Base-by-base conservation (phyloP, 1,284 basidiomycete genomes). In the Trametes hirsuta region DNA sequence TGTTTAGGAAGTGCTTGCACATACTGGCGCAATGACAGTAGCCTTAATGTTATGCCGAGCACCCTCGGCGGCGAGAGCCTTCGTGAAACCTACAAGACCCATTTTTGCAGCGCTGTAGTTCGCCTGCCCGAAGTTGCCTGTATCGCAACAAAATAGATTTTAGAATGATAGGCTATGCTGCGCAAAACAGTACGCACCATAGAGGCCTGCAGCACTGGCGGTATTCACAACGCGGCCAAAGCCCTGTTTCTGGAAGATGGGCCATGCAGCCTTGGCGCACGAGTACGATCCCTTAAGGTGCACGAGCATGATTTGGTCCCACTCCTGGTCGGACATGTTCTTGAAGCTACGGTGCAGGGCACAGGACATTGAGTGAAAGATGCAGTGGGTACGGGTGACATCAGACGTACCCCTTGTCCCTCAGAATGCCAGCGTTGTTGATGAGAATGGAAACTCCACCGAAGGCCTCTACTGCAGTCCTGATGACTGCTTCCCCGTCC, bases 241-340 rank as follows among this genome's bases (percentile, higher is more conserved):
- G 79, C 95, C 95, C 74, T 98, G 95, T 72, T 93, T 93, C 70
- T 94, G 86, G 84, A 99, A 97, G 74, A 93, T 79, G 2, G 96
- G 95, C 97, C 97, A 99, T 36, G 88, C 95, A 46, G 97, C 97
- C 74, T 96, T 97, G 45, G 94, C 92, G 76, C 95, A 97, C n/a
- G 94, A 82, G 76, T 89, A 99, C 0, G 97, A 90, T 53, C 96
- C 97, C 77, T 96, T 97, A 65, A 99, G 79, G 74, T 99, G 97
- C 21, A 99, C 96, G 22, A 90, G 87, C 55, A 86, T 83, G 64
- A 98, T 84, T 63, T 91, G 85, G 71, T 97, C 94, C 82, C 90
- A 96, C 68, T 96, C 93, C 70, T 87, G 82, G 74, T 96, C 94
- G 3, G 89, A 81, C 91, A 97, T 95, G 76, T 95, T 96, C 80